A percentile compares a stretch with the other conserved stretches of the same genome.
Conservation (phyloP, 169 alveolate species). For the Plasmodium billcollinsi region DNA sequence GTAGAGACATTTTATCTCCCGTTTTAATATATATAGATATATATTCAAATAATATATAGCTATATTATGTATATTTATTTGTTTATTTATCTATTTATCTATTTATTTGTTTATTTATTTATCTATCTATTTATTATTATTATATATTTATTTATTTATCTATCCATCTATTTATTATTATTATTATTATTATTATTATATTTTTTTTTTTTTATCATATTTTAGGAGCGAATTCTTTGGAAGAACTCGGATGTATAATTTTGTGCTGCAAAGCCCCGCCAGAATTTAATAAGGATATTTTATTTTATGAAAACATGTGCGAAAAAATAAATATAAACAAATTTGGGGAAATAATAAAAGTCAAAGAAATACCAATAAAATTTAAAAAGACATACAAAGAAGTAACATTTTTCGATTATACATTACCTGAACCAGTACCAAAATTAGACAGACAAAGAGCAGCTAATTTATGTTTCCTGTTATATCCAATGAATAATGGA, state of each 20-base stretch:
- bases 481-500: constrained; percentile 79
- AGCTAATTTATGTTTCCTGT: constrained; percentile 79
- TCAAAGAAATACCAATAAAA: constrained; percentile 54
- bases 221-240: constrained; percentile 80
- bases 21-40: not conserved
- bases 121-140: not conserved
- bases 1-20: too few relatives aligned
- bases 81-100: not conserved
- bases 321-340: constrained; percentile 56
- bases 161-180: not conserved
- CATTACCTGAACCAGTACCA: constrained; percentile 54
- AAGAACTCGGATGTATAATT: constrained; percentile 83
- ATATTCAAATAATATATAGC: not conserved
- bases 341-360: constrained; percentile 47
- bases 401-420: constrained; percentile 42
- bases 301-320: constrained; percentile 51
- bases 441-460: constrained; percentile 78
- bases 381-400: constrained; percentile 31
- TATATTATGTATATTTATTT: not conserved
- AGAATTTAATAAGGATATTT: constrained; percentile 70
- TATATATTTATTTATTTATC: not conserved
- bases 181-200: too few relatives aligned
- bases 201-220: not conserved
- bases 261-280: constrained; percentile 82
- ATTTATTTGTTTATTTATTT: not conserved